Base-by-base conservation (phyloP, 352 stramenopile species). In the Globisporangium uncinulatum region DNA sequence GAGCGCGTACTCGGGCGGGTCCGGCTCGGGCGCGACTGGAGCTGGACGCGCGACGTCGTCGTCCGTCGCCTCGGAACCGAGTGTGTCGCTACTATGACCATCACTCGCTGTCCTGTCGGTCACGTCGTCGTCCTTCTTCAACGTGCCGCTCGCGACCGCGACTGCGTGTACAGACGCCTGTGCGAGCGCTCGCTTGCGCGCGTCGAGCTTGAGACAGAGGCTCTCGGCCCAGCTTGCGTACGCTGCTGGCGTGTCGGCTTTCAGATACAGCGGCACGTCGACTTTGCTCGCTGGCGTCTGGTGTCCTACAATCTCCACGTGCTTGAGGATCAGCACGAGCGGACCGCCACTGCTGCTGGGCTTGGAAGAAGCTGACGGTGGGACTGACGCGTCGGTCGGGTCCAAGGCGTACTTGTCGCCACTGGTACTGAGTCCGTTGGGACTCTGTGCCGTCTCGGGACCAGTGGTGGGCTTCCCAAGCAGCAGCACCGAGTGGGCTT, bases 221-320 rank as follows among this genome's bases (percentile, higher is more conserved):
- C 76, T 74, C 39, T 86, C 67, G 0, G 73, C 63, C 79, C 79
- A 89, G 3, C 65, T 64, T n/a, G 54, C 41, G 42, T 71, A 71
- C 14, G 85, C 74, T 20, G 47, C 59, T 50, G 73, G 63, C 24
- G 69, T 65, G 39, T 86, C 76, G 17, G 71, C 63, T 44, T 79
- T 83, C n/a, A 89, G 51, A 42, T 74, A 69, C 43, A 86, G 44
- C 0, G 75, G 71, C 13, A 82, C 48, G 21, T 86, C 79, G 20
- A 84, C 64, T 19, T 69, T 66, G 51, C 63, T 72, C 0, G 63
- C 59, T 6, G 64, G 59, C n/a, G 56, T 79, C 41, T 71, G 45
- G 41, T 75, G 66, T 6, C 69, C 67, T 8, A 69, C 34, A 45
- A 86, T 55, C 41, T 86, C 71, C 6, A 86, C 57, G 37, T 82